A percentile compares a stretch with the other conserved stretches of the same genome.
Evolutionary conservation across 305 asterid species (phyloP).

Genomic region (Fraxinus velutina): DNA sequence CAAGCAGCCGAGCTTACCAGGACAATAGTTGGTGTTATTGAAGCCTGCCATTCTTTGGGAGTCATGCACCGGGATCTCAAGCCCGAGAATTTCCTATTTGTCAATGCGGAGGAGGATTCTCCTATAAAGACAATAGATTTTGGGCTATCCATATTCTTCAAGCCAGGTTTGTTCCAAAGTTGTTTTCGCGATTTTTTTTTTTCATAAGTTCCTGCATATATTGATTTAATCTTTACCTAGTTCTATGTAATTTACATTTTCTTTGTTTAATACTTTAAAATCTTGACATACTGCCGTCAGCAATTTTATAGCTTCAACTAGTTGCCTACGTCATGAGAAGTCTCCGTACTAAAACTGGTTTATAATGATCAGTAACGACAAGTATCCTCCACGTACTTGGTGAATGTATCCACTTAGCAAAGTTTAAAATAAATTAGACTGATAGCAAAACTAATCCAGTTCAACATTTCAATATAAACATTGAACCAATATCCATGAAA

Average conservation of each 20-base stretch:
- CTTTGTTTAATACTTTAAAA: background rate
- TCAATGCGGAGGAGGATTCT: constrained; percentile 61
- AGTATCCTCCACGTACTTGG: background rate
- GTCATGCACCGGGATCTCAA: constrained; percentile 86
- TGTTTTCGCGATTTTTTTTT: constrained; percentile 1
- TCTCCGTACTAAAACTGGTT: background rate
- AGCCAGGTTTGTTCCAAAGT: constrained; percentile 56
- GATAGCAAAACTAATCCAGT: background rate
- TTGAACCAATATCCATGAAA: background rate
- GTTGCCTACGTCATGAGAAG: background rate
- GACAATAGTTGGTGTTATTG: constrained; percentile 64
- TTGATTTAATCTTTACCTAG: background rate
- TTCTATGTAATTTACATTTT: background rate
- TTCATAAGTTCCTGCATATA: background rate
- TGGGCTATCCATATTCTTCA: constrained; percentile 72
- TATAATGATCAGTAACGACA: background rate
- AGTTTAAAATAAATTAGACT: background rate
- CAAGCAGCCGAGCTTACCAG: constrained; percentile 72
- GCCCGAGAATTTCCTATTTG: constrained; percentile 78
- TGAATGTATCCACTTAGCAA: background rate
- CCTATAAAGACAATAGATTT: constrained; percentile 69
- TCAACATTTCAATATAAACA: background rate
- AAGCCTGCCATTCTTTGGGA: constrained; percentile 77
- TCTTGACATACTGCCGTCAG: background rate
- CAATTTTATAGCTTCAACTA: background rate